Conservation (phyloP, 371 early-diverging fungal genomes). For the Dinochytrium kinnereticum region DNA sequence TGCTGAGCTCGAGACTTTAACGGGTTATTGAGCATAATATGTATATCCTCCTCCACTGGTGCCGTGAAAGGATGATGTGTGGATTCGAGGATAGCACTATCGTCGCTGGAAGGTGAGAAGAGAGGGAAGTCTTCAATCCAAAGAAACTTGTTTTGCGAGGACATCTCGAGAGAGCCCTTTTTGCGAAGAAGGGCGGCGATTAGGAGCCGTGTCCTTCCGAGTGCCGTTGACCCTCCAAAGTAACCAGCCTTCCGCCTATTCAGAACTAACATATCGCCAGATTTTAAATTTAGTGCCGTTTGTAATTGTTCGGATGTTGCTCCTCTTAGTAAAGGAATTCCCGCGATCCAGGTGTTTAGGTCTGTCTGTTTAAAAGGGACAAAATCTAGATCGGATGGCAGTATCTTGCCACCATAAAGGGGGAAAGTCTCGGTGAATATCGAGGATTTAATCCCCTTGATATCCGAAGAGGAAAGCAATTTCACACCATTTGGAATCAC, state of each 20-base stretch:
- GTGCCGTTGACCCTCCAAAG: slow-evolving; percentile 70
- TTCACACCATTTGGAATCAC: slow-evolving; percentile 23
- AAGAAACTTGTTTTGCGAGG: slow-evolving; percentile 63
- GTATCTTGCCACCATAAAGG: slow-evolving; percentile 48
- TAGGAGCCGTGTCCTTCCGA: slow-evolving; percentile 75
- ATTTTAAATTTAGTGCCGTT: slow-evolving; percentile 39
- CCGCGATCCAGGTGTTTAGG: not conserved
- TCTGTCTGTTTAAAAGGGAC: slow-evolving; percentile 31
- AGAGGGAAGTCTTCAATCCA: slow-evolving; percentile 93
- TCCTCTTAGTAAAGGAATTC: not conserved
- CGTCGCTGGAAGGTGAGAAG: slow-evolving; percentile 63
- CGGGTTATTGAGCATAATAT: slow-evolving; percentile 66
- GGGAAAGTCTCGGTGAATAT: slow-evolving; percentile 43
- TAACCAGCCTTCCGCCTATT: slow-evolving; percentile 56
- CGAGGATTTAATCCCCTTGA: slow-evolving; percentile 9
- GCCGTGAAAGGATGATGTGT: slow-evolving; percentile 96
- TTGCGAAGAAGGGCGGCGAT: slow-evolving; percentile 56
- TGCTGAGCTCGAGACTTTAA: slow-evolving; percentile 75
- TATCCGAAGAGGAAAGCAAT: slow-evolving; percentile 3
- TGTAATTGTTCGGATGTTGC: not conserved
- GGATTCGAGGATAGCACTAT: slow-evolving; percentile 40
- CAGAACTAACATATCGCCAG: slow-evolving; percentile 66
- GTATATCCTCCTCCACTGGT: slow-evolving; percentile 71
- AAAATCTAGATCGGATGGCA: slow-evolving; percentile 29
- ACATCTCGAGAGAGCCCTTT: not conserved